Evolutionary conservation across 1,284 basidiomycete genomes (phyloP).

Genomic region (Cutaneotrichosporon sp.): DNA sequence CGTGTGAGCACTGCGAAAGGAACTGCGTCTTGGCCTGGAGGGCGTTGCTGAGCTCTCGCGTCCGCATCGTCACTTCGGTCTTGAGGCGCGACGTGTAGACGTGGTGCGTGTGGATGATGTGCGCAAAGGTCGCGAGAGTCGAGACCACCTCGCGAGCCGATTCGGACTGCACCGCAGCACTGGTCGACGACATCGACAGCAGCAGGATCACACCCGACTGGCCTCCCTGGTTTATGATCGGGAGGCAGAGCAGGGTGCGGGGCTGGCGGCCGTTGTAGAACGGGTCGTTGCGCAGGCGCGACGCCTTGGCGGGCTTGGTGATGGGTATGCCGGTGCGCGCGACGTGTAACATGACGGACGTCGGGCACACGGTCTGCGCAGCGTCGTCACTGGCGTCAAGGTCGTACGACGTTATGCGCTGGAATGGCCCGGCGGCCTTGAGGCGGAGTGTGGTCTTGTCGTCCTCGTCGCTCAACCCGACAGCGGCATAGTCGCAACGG

Average conservation of each 20-base stretch:
- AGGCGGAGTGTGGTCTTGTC: constrained; percentile 31
- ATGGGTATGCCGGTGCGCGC: constrained; percentile 37
- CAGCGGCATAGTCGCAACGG: constrained; percentile 44
- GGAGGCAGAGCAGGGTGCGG: constrained; percentile 35
- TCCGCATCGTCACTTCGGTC: constrained; percentile 36
- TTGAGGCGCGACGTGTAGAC: constrained; percentile 36
- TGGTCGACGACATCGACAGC: constrained; percentile 30
- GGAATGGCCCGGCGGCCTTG: constrained; percentile 37
- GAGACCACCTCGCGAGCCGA: constrained; percentile 30
- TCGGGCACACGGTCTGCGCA: constrained; percentile 32
- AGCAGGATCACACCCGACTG: constrained; percentile 40
- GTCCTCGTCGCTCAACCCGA: constrained; percentile 33
- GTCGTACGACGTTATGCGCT: constrained; percentile 35
- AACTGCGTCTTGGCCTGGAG: constrained; percentile 43
- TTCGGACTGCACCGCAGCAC: constrained; percentile 27
- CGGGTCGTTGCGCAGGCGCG: constrained; percentile 31
- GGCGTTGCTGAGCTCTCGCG: constrained; percentile 36
- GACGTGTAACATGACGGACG: constrained; percentile 40
- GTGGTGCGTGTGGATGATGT: constrained; percentile 36
- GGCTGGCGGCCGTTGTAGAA: constrained; percentile 38
- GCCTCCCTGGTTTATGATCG: constrained; percentile 38
- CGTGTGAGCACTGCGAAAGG: constrained; percentile 52
- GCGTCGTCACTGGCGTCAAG: constrained; percentile 30
- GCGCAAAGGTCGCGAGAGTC: constrained; percentile 41
- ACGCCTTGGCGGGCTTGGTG: constrained; percentile 20